Conservation (phyloP, 202 grass and related monocot species). For the Elaeis oleifera region DNA sequence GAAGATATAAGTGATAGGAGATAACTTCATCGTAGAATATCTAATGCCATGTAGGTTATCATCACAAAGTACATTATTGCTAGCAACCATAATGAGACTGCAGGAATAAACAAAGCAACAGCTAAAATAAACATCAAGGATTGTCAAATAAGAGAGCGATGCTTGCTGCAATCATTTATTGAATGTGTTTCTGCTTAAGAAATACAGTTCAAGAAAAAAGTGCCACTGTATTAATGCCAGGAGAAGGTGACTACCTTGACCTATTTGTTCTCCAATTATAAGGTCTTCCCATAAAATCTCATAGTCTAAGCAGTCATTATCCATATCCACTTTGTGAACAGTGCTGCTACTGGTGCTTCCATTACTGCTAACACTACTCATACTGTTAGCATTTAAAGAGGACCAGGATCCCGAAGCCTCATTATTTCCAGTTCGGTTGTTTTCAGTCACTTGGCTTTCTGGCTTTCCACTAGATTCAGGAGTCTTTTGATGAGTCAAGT, state of each 20-base stretch:
- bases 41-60: too few relatives aligned
- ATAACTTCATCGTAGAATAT: too few relatives aligned
- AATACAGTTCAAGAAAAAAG: too few relatives aligned
- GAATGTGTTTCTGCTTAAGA: too few relatives aligned
- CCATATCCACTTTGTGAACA: slow-evolving; percentile 76
- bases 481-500: slow-evolving; percentile 35
- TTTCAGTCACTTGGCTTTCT: slow-evolving; percentile 39
- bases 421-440: slow-evolving; percentile 28
- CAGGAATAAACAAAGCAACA: too few relatives aligned
- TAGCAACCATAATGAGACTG: too few relatives aligned
- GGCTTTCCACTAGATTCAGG: slow-evolving; percentile 37
- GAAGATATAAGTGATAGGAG: too few relatives aligned
- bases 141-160: too few relatives aligned
- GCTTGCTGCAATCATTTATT: too few relatives aligned
- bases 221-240: slow-evolving; percentile 16
- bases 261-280: slow-evolving; percentile 81
- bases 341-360: slow-evolving; percentile 74
- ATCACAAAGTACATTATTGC: too few relatives aligned
- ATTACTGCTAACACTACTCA: slow-evolving; percentile 85
- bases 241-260: slow-evolving; percentile 70
- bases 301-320: slow-evolving; percentile 92
- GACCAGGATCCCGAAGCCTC: slow-evolving; percentile 79
- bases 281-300: slow-evolving; percentile 99
- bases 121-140: too few relatives aligned
- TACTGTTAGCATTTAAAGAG: slow-evolving; percentile 89